Evolutionary conservation across 1,139 yeast species (phyloP), one percentile per base, ranked within the genome.

Genomic region (Eremothecium cymbalariae): DNA sequence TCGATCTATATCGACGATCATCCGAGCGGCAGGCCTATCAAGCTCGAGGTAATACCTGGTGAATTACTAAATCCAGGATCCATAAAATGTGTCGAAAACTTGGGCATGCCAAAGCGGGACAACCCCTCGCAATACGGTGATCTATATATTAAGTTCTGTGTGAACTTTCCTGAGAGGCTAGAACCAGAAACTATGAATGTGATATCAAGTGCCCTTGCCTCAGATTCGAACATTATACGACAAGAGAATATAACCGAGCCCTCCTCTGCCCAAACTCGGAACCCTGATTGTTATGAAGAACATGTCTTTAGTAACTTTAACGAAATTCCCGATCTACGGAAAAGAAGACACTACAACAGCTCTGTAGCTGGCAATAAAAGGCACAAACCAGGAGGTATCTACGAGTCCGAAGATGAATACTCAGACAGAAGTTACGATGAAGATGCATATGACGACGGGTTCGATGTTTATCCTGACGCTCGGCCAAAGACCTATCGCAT

Each of bases 61-160:
- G 55, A 51, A 33, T 27, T 52, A 11, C 30, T 50, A 19, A 38
- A 42, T 17, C 47, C 50, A 4, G 44, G 45, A 12, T 32, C 46
- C n/a, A 35, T 48, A 20, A 52, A 53, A 29, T 45, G 49, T 18
- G 38, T 53, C 4, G 52, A 50, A 19, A 40, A 38, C 16, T 30
- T 51, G 34, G 59, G 59, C 2, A 53, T 53, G 59, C 59, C 59
- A 16, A 11, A 15, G 4, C 37, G 38, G 13, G 40, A 42, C 22
- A 31, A 33, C 3, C 37, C 33, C 4, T 30, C 35, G 13, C 34
- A 37, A n/a, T 41, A 38, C 20, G 57, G 57, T n/a, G 41, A 50
- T 28, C 35, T 53, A n/a, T 50, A 45, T 33, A 40, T 53, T 19
- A 41, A 44, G 28, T 52, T 53, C 28, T 40, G 44, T 15, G 45